phyloP scores from a whole-genome alignment of 2,329 filamentous ascomycete genomes.

The Fusarium tjaetaba region DNA sequence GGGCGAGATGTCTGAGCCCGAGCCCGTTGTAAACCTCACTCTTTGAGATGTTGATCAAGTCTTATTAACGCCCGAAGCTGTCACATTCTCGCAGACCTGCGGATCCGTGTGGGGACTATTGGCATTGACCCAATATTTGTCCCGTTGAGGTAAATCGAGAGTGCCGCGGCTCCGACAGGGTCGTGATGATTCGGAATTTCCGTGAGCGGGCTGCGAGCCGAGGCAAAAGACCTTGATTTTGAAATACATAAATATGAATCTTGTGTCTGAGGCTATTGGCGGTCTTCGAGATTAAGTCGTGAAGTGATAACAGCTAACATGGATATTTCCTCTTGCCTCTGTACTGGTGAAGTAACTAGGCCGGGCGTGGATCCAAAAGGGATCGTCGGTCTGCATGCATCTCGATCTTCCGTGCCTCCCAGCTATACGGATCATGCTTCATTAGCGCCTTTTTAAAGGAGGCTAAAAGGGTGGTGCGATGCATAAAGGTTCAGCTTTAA shows the following conservation, averaged over 20 bases:
- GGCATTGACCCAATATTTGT: constrained; percentile 18
- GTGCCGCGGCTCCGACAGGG: constrained; percentile 27
- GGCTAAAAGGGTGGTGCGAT: constrained; percentile 21
- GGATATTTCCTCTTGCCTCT: constrained; percentile 8
- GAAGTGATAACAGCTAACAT: neutral
- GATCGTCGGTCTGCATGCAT: constrained; percentile 36
- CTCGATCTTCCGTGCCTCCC: constrained; percentile 35
- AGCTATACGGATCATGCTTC: constrained; percentile 41
- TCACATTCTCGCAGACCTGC: constrained; percentile 20
- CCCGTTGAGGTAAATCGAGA: constrained; percentile 28
- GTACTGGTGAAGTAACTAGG: neutral
- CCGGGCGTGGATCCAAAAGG: constrained; percentile 14
- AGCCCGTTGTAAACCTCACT: constrained; percentile 31
- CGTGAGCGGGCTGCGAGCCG: neutral
- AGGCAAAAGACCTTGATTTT: neutral
- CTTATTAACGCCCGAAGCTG: constrained; percentile 20
- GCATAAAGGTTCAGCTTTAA: constrained; percentile 33
- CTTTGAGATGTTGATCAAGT: constrained; percentile 35
- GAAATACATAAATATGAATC: neutral
- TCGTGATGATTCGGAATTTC: constrained; percentile 25
- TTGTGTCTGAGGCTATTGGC: neutral
- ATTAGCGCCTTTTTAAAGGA: constrained; percentile 23
- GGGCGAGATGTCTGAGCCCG: constrained; percentile 22
- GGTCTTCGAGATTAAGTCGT: neutral
- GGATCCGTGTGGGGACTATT: constrained; percentile 35